These are phyloP conservation scores for Aspergillus chevalieri DNA, from an alignment of 2,329 filamentous ascomycete genomes.

Conservation along the genomic window DNA sequence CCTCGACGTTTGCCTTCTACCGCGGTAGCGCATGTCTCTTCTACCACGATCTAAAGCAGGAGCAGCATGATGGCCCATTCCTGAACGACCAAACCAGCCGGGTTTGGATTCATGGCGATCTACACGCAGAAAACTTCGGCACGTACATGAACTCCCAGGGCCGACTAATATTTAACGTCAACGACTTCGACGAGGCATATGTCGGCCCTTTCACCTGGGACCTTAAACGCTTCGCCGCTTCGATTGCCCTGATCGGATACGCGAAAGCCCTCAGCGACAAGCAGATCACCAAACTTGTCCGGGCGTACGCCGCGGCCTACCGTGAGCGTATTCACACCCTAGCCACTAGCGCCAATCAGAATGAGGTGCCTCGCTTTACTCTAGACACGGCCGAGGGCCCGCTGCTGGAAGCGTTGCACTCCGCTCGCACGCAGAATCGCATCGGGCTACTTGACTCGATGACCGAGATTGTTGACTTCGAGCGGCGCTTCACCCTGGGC, in stretches of 20 bases:
- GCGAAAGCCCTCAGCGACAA: slow-evolving; percentile 14
- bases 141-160: slow-evolving; percentile 16
- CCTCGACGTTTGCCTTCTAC: slow-evolving; percentile 16
- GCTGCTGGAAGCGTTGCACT: slow-evolving; percentile 10
- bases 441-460: slow-evolving; percentile 6
- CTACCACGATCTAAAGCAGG: slow-evolving; percentile 11
- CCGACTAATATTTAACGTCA: slow-evolving; percentile 15
- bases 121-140: slow-evolving; percentile 16
- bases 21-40: slow-evolving; percentile 12
- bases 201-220: slow-evolving; percentile 16
- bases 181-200: slow-evolving; percentile 16
- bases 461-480: slow-evolving; percentile 11
- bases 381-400: slow-evolving; percentile 14
- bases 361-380: slow-evolving; percentile 7
- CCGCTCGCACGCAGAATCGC: slow-evolving; percentile 9
- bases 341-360: neutral
- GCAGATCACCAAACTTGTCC: slow-evolving; percentile 12
- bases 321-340: slow-evolving; percentile 11
- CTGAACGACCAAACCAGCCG: slow-evolving; percentile 9
- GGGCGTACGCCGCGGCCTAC: slow-evolving; percentile 10
- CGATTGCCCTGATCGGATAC: slow-evolving; percentile 14
- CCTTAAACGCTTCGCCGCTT: slow-evolving; percentile 14
- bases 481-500: slow-evolving; percentile 9
- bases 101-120: slow-evolving; percentile 15
- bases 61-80: slow-evolving; percentile 4